Conservation (phyloP, 2,329 filamentous ascomycete species). For the Geoglossum cookeanum region DNA sequence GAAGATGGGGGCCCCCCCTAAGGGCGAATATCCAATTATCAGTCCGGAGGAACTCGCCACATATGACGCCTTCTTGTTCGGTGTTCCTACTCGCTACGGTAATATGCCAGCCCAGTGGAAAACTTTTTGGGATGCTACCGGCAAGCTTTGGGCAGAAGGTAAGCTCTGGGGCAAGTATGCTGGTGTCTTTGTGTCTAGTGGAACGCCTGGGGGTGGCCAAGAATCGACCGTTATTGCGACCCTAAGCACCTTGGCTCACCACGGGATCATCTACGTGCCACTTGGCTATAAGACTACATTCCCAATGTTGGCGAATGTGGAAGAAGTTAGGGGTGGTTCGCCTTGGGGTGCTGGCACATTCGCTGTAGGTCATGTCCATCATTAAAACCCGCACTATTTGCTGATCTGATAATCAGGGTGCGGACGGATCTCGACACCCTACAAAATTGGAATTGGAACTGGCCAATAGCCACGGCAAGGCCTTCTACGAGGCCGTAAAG, state of each 20-base stretch:
- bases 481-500: conserved; percentile 58
- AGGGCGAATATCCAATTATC: conserved; percentile 48
- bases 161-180: conserved; percentile 74
- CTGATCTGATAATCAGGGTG: conserved; percentile 20
- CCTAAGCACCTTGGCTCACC: conserved; percentile 76
- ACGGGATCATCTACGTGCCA: conserved; percentile 93
- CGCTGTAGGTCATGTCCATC: conserved; percentile 30
- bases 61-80: conserved; percentile 83
- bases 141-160: conserved; percentile 63
- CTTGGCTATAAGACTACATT: conserved; percentile 79
- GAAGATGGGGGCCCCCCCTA: conserved; percentile 82
- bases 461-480: conserved; percentile 65
- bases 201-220: conserved; percentile 70
- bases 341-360: conserved; percentile 94
- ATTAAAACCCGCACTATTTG: not conserved
- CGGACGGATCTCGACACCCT: conserved; percentile 72
- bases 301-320: conserved; percentile 45
- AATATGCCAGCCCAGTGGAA: conserved; percentile 98
- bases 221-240: conserved; percentile 66
- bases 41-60: conserved; percentile 40
- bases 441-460: conserved; percentile 54
- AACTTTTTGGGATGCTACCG: conserved; percentile 78
- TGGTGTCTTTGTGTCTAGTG: conserved; percentile 82
- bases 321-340: conserved; percentile 67
- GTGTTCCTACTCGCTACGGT: conserved; percentile 88